phyloP scores from a whole-genome alignment of 2,329 filamentous ascomycete genomes.

The Botrytis byssoidea region DNA sequence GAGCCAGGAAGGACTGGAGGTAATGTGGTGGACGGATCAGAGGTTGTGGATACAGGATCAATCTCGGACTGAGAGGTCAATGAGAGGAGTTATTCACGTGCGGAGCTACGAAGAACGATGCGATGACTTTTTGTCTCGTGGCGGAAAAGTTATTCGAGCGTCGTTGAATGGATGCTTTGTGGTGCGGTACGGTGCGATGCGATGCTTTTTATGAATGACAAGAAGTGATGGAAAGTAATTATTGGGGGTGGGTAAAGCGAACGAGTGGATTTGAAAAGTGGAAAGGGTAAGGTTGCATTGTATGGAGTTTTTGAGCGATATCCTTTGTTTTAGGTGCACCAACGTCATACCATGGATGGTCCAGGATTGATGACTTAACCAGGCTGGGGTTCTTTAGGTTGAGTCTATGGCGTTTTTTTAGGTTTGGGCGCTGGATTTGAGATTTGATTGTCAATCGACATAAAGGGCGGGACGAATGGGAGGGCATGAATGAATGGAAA shows the following conservation, averaged over 20 bases:
- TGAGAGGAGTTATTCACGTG: neutral
- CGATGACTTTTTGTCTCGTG: neutral
- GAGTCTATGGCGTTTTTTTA: slow-evolving; percentile 2
- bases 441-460: neutral
- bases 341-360: neutral
- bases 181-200: neutral
- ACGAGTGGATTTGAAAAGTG: neutral
- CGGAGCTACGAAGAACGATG: neutral
- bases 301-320: slow-evolving; percentile 11
- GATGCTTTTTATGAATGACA: neutral
- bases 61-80: slow-evolving; percentile 12
- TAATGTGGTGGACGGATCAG: neutral
- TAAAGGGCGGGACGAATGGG: neutral
- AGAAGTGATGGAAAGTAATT: slow-evolving; percentile 10
- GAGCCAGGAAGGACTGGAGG: slow-evolving; percentile 24
- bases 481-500: slow-evolving; percentile 2
- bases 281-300: neutral
- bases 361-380: neutral
- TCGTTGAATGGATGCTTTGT: neutral
- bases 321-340: neutral
- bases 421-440: neutral
- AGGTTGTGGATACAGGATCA: slow-evolving; percentile 4
- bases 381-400: slow-evolving; percentile 5
- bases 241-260: neutral
- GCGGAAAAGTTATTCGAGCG: neutral